Evolutionary conservation across 1,139 yeast genomes (phyloP).

Genomic region (Eremothecium gossypii): DNA sequence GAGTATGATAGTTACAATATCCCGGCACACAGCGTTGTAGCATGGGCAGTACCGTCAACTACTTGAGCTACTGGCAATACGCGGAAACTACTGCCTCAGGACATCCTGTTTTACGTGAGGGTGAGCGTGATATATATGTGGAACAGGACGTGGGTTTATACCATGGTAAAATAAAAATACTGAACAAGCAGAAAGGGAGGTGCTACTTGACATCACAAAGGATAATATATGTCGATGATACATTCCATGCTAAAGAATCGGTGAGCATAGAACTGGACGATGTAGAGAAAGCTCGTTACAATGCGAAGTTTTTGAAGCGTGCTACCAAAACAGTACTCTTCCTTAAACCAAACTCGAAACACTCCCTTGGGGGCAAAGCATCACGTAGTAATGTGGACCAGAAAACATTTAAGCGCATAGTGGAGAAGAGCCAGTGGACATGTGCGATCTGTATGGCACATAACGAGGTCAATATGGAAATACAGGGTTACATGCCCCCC

Average conservation of each 20-base stretch:
- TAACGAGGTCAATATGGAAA: conserved; percentile 39
- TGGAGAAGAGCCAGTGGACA: conserved; percentile 46
- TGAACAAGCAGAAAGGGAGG: conserved; percentile 63
- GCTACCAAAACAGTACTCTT: conserved; percentile 62
- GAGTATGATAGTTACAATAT: neutral
- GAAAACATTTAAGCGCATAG: conserved; percentile 1
- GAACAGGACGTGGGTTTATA: conserved; percentile 57
- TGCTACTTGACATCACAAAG: conserved; percentile 67
- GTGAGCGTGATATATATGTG: conserved; percentile 39
- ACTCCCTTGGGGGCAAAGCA: conserved; percentile 9
- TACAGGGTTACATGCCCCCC: conserved; percentile 38
- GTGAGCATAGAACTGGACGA: conserved; percentile 43
- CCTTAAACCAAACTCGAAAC: conserved; percentile 18
- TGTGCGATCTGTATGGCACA: conserved; percentile 77
- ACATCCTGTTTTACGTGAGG: conserved; percentile 37
- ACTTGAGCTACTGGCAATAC: conserved; percentile 34
- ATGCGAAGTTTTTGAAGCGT: conserved; percentile 62
- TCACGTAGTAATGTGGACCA: conserved; percentile 1
- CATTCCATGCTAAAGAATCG: conserved; percentile 35
- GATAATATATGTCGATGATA: conserved; percentile 61
- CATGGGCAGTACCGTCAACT: neutral
- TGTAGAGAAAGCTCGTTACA: conserved; percentile 38
- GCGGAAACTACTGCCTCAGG: conserved; percentile 40
- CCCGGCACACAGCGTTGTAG: neutral
- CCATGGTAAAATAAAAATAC: conserved; percentile 59